Evolutionary conservation across 257 asterid species (phyloP).

Genomic region (Jasminum sambac): DNA sequence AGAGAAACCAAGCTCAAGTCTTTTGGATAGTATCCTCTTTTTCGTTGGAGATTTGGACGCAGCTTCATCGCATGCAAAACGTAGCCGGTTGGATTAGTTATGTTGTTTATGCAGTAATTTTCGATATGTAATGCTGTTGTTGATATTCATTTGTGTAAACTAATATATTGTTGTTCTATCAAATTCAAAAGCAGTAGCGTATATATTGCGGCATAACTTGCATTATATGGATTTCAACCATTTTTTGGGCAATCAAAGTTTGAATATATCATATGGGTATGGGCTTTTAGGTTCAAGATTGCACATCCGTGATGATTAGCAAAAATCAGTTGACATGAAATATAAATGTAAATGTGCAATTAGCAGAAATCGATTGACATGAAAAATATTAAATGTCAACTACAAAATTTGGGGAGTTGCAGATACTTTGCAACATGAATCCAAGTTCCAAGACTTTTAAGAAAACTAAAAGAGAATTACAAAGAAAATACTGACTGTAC

Average conservation of each 20-base stretch:
- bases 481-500: slow-evolving; percentile 15
- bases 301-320: too few species aligned
- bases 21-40: slow-evolving; percentile 72
- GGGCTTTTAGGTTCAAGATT: too few species aligned
- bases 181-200: neutral
- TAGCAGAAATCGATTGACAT: too few species aligned
- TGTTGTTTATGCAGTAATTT: neutral
- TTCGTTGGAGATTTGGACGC: slow-evolving; percentile 79
- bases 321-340: too few species aligned
- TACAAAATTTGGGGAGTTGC: too few species aligned
- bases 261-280: neutral
- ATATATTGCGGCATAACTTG: neutral
- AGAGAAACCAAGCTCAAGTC: slow-evolving; percentile 42
- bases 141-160: neutral
- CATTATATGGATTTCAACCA: neutral
- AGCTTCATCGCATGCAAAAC: slow-evolving; percentile 60
- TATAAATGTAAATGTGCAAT: too few species aligned
- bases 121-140: neutral
- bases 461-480: slow-evolving; percentile 16
- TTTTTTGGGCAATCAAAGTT: neutral
- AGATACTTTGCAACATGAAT: too few species aligned
- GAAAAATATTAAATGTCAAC: too few species aligned
- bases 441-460: neutral
- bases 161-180: neutral
- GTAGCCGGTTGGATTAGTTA: slow-evolving; percentile 42